phyloP scores from a whole-genome alignment of 1,139 yeast genomes.

The Taphrina confusa region DNA sequence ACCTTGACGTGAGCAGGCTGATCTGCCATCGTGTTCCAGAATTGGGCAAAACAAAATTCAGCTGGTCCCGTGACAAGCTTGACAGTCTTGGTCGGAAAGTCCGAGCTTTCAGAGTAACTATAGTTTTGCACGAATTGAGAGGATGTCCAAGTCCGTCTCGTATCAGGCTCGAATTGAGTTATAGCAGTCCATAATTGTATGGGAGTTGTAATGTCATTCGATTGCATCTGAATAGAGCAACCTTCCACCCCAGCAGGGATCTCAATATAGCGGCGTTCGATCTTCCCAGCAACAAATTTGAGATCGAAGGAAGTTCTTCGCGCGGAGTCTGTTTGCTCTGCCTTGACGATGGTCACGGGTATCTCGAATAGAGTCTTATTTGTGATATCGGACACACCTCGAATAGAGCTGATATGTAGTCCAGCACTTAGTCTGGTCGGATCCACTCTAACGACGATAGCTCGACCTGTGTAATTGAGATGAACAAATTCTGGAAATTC shows the following conservation, averaged over 20 bases:
- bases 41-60: conserved; percentile 38
- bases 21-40: conserved; percentile 35
- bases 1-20: conserved; percentile 33
- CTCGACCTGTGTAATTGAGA: conserved; percentile 35
- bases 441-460: conserved; percentile 35
- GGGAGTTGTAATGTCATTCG: conserved; percentile 28
- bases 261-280: conserved; percentile 34
- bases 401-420: conserved; percentile 29
- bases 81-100: conserved; percentile 26
- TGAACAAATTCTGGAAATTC: conserved; percentile 33
- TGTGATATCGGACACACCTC: conserved; percentile 16
- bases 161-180: conserved; percentile 34
- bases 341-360: conserved; percentile 37
- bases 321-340: conserved; percentile 13
- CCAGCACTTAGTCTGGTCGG: conserved; percentile 34
- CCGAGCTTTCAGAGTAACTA: conserved; percentile 16
- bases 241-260: conserved; percentile 37
- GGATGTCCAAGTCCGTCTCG: conserved; percentile 32
- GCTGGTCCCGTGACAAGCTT: conserved; percentile 32
- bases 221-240: conserved; percentile 25
- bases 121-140: conserved; percentile 26
- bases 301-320: conserved; percentile 16
- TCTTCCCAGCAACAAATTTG: conserved; percentile 31
- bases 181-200: conserved; percentile 33
- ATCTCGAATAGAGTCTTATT: conserved; percentile 33